A percentile compares a stretch with the other conserved stretches of the same genome.
Conservation (phyloP, 2,329 filamentous ascomycete genomes). For the Scedosporium apiospermum region DNA sequence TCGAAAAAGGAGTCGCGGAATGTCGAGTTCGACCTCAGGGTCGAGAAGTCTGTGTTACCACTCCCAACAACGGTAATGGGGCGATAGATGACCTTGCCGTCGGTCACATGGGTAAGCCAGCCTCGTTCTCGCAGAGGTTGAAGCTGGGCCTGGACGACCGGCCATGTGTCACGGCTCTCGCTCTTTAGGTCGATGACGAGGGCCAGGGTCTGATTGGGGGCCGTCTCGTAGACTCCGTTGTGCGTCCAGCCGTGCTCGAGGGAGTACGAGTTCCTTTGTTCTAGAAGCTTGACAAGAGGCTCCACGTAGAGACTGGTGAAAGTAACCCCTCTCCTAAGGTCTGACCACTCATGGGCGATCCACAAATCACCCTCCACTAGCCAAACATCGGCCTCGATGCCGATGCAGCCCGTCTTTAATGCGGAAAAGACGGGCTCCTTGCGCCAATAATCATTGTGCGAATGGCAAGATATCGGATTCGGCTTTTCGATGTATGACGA, state of each 20-base stretch:
- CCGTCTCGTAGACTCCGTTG: constrained; percentile 45
- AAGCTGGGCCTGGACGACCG: constrained; percentile 33
- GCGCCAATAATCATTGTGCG: constrained; percentile 65
- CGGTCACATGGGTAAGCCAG: constrained; percentile 46
- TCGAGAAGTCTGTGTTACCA: constrained; percentile 51
- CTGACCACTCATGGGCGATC: constrained; percentile 52
- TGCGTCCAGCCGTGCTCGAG: background rate
- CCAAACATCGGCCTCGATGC: constrained; percentile 64
- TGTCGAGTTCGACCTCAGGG: constrained; percentile 40
- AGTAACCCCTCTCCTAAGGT: constrained; percentile 45
- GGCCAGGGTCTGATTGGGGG: constrained; percentile 43
- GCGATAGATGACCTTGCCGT: constrained; percentile 38
- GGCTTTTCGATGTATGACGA: constrained; percentile 4
- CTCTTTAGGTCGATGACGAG: constrained; percentile 65
- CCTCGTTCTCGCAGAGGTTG: constrained; percentile 46
- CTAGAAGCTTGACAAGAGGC: constrained; percentile 50
- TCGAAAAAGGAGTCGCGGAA: constrained; percentile 58
- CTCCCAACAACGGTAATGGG: constrained; percentile 62
- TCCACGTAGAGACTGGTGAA: constrained; percentile 54
- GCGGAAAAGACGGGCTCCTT: constrained; percentile 54
- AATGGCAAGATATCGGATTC: constrained; percentile 49
- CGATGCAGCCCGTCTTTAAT: constrained; percentile 47
- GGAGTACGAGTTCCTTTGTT: constrained; percentile 32
- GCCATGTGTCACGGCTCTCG: constrained; percentile 39
- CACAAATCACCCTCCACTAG: constrained; percentile 43